phyloP scores from a whole-genome alignment of 2,329 filamentous ascomycete species.

The Xylariomycetidae sp. region DNA sequence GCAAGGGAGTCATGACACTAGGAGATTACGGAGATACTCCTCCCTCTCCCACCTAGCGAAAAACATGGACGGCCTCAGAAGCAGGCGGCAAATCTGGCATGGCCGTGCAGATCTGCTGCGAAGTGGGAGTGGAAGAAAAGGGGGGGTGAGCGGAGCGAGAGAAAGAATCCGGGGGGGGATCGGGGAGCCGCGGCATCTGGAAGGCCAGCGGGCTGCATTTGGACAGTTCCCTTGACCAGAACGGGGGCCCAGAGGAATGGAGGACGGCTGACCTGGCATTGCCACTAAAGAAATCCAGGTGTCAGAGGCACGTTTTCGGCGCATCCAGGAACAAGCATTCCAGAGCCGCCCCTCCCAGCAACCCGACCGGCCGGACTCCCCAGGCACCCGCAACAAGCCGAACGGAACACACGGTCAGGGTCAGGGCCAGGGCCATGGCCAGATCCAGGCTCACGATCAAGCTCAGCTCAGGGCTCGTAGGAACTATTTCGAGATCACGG shows the following conservation, averaged over 20 bases:
- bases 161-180: constrained; percentile 3
- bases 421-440: no score
- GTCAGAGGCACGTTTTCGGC: constrained; percentile 23
- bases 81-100: neutral
- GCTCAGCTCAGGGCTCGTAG: no score
- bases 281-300: constrained; percentile 15
- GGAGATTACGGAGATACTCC: no score
- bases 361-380: constrained; percentile 2
- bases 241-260: constrained; percentile 21
- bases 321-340: constrained; percentile 19
- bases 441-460: no score
- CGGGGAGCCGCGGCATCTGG: neutral
- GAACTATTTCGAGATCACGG: no score
- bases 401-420: no score
- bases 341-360: constrained; percentile 12
- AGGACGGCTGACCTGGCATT: constrained; percentile 11
- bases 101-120: no score
- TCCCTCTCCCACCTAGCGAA: neutral
- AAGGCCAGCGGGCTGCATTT: constrained; percentile 11
- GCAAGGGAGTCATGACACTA: no score
- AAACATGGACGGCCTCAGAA: neutral
- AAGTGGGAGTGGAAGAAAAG: no score
- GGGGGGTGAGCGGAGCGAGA: no score
- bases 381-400: constrained; percentile 4
- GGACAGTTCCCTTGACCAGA: constrained; percentile 12